Base-by-base conservation (phyloP, 2,329 filamentous ascomycete species). In the Trichoderma polysporum region DNA sequence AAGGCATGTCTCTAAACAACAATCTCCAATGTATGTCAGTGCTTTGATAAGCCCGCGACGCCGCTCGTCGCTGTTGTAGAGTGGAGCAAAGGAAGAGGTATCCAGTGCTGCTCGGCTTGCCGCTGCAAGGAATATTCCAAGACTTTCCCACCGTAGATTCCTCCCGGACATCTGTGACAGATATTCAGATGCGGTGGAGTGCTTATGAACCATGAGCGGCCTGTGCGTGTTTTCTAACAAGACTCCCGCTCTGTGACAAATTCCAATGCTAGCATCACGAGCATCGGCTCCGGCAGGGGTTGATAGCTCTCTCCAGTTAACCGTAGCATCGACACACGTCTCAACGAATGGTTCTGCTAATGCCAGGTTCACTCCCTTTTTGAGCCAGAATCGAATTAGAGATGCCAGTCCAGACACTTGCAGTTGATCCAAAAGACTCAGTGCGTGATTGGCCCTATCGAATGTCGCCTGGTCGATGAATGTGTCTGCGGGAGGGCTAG, bases 1-100 rank as follows among this genome's bases (percentile, higher is more conserved):
- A 27, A 65, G 39, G 22, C 62, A 65, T 13, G 52, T 65, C 50
- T 65, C 62, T 29, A 65, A 22, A 33, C 62, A 65, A 12, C 62
- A 65, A 17, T 65, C 62, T 57, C 62, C 62, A 57, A 65, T 57
- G 22, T 65, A 65, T 7, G 39, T 39, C 15, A 65, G 19, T 29
- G 62, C 62, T 19, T 65, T 65, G 52, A 65, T 65, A 9, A 65
- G 39, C 0, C 52, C 52, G 3, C 62, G 52, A 49, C 62, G 52
- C 10, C 41, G 37, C 22, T 65, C 62, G 39, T 65, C 62, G 25
- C 62, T 65, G n/a, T 57, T 56, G n/a, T 65, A 65, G 5, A 65
- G 62, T 13, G 62, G 62, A 37, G 52, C 52, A 37, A 65, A 65
- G 0, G 62, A 65, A 35, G 62, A 56, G 15, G 31, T 65, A 10